Evolutionary conservation across 345 rosid genomes (phyloP), one percentile per base, ranked within the genome.

Genomic region (Anacardium occidentale): DNA sequence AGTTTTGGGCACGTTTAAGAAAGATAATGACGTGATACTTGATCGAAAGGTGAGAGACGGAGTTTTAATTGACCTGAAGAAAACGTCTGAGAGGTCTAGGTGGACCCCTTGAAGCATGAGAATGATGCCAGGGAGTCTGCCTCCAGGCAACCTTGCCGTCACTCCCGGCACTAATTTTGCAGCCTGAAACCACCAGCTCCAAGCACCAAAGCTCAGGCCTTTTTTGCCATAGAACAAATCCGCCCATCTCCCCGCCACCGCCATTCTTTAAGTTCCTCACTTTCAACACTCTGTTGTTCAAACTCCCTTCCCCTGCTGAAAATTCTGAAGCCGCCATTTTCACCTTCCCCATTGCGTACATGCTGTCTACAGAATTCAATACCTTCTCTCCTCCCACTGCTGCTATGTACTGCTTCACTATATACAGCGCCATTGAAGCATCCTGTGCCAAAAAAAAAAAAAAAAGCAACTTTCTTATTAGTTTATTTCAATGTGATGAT

Each of bases 281-380:
- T 65, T 82, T 90, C 61, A 81, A 71, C 58, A 78, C 74, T 75
- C 81, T 85, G 72, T 76, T 81, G 66, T 78, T 83, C 61, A 76
- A 58, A 44, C 75, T 81, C 59, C 86, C 94, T 73, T 90, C 96
- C 10, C 97, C 91, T 7, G 87, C 74, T 61, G 89, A 83, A 17
- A 91, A 87, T 74, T 89, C 98, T 1, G 98, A 87, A 2, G 92
- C 92, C 0, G 80, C 89, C 98, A 95, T 91, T 83, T 78, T 89
- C 84, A 95, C 99, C 80, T 95, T 92, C 64, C 99, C 99, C 86
- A 91, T 86, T 2, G 97, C 99, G 14, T 83, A 95, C 97, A 91
- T 91, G 55, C 99, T 95, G 53, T 87, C 85, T 8, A 88, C 75
- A 0, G 89, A 67, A 72, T 80, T 82, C 75, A 95, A 64, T 0